phyloP scores from a whole-genome alignment of 2,329 filamentous ascomycete species.

The Penicillium concentricum region DNA sequence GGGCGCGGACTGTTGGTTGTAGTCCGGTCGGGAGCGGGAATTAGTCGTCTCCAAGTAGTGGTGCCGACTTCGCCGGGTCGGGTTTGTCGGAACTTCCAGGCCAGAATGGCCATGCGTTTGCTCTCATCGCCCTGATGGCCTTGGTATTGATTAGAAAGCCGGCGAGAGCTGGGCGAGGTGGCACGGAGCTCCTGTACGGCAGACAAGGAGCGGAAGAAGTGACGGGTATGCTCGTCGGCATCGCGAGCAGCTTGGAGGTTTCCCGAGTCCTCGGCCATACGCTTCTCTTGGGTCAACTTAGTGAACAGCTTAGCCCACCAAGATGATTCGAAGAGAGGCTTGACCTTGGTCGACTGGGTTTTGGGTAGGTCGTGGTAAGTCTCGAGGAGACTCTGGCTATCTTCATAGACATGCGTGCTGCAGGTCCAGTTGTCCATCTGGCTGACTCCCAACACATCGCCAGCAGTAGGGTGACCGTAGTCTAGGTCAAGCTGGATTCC shows the following conservation, averaged over 20 bases:
- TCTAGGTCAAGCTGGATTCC: conserved; percentile 46
- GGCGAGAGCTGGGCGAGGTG: conserved; percentile 25
- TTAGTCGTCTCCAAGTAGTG: conserved; percentile 46
- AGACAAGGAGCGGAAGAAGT: conserved; percentile 42
- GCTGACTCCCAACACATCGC: conserved; percentile 32
- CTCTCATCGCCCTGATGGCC: conserved; percentile 28
- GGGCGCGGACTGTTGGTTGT: conserved; percentile 40
- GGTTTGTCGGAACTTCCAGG: conserved; percentile 50
- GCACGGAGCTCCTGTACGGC: conserved; percentile 49
- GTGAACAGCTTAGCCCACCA: conserved; percentile 49
- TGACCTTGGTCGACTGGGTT: conserved; percentile 41
- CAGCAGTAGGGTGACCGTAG: conserved; percentile 35
- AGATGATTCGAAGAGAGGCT: conserved; percentile 44
- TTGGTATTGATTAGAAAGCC: conserved; percentile 29
- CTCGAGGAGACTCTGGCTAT: conserved; percentile 32
- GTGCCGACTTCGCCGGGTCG: conserved; percentile 40
- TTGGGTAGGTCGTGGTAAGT: conserved; percentile 35
- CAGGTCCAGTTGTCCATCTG: conserved; percentile 46
- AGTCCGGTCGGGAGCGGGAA: conserved; percentile 38
- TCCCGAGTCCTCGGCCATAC: conserved; percentile 38
- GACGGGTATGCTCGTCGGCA: conserved; percentile 36
- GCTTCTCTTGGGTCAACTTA: conserved; percentile 41
- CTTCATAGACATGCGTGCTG: conserved; percentile 44
- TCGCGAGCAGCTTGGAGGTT: conserved; percentile 30
- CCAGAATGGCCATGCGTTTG: conserved; percentile 44